These are phyloP conservation scores for Candida argentea DNA, from an alignment of 805 yeast species.

Conservation along the genomic window DNA sequence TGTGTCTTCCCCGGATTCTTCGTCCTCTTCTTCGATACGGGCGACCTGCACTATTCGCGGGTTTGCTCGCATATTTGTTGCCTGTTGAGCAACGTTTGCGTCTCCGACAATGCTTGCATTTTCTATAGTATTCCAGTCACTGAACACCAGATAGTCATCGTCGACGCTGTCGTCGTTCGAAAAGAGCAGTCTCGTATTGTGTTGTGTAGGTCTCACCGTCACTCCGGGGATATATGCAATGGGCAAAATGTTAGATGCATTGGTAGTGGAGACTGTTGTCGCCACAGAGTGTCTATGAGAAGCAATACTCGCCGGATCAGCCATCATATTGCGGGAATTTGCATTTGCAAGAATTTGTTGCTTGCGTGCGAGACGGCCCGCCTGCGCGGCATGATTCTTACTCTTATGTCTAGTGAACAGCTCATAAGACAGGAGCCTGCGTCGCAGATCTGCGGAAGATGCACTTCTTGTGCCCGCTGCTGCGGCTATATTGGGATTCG, in stretches of 20 bases:
- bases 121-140: slow-evolving; percentile 29
- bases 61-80: slow-evolving; percentile 64
- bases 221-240: slow-evolving; percentile 95
- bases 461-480: no score
- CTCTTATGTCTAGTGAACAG: slow-evolving; percentile 31
- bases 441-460: no score
- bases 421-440: slow-evolving; percentile 30
- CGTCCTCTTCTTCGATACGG: slow-evolving; percentile 31
- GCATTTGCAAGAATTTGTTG: slow-evolving; percentile 8
- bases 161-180: slow-evolving; percentile 33
- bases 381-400: slow-evolving; percentile 8
- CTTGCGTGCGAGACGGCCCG: slow-evolving; percentile 8
- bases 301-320: slow-evolving; percentile 2
- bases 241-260: slow-evolving; percentile 82
- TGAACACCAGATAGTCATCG: slow-evolving; percentile 29
- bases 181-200: slow-evolving; percentile 35
- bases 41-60: slow-evolving; percentile 59
- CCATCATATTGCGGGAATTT: slow-evolving; percentile 4
- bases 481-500: slow-evolving; percentile 3
- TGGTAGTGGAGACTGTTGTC: slow-evolving; percentile 54
- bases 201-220: slow-evolving; percentile 45
- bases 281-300: slow-evolving; percentile 34
- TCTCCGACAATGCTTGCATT: slow-evolving; percentile 39
- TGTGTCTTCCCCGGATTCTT: background rate
- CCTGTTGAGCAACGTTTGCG: slow-evolving; percentile 14